phyloP scores from a whole-genome alignment of 2,329 filamentous ascomycete species.

The Microdochium trichocladiopsis region DNA sequence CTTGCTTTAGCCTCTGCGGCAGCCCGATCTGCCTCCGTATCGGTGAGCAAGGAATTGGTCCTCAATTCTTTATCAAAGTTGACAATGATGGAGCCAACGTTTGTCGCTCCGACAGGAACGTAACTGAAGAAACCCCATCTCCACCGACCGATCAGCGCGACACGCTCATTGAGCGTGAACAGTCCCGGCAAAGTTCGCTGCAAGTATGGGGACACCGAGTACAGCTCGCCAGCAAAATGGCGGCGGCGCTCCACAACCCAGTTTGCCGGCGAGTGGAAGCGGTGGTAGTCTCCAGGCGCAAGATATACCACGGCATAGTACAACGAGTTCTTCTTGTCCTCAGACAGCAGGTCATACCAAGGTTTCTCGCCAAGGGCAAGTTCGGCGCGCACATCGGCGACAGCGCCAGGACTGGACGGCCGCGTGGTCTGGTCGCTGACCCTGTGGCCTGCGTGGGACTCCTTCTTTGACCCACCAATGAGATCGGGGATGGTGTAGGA shows the following conservation, averaged over 20 bases:
- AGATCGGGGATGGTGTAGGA: conserved; percentile 87
- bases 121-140: conserved; percentile 96
- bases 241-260: conserved; percentile 93
- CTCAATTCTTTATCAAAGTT: conserved; percentile 95
- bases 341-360: conserved; percentile 63
- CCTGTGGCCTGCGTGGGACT: conserved; percentile 33
- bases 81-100: conserved; percentile 92
- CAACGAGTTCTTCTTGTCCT: conserved; percentile 61
- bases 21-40: conserved; percentile 82
- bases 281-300: conserved; percentile 95
- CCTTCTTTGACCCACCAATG: conserved; percentile 61
- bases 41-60: conserved; percentile 86
- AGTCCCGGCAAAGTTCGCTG: conserved; percentile 87
- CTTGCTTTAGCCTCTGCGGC: conserved; percentile 69
- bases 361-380: conserved; percentile 64
- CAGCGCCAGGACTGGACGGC: conserved; percentile 58
- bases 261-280: conserved; percentile 89
- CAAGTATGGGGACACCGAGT: conserved; percentile 89
- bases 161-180: conserved; percentile 93
- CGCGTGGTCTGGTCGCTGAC: conserved; percentile 67
- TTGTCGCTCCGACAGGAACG: conserved; percentile 92
- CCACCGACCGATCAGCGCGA: conserved; percentile 90
- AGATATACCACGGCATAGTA: conserved; percentile 96
- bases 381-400: conserved; percentile 77
- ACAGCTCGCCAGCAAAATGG: conserved; percentile 97